Evolutionary conservation across 2,329 filamentous ascomycete genomes (phyloP).

Genomic region (Microcyclospora pomicola): DNA sequence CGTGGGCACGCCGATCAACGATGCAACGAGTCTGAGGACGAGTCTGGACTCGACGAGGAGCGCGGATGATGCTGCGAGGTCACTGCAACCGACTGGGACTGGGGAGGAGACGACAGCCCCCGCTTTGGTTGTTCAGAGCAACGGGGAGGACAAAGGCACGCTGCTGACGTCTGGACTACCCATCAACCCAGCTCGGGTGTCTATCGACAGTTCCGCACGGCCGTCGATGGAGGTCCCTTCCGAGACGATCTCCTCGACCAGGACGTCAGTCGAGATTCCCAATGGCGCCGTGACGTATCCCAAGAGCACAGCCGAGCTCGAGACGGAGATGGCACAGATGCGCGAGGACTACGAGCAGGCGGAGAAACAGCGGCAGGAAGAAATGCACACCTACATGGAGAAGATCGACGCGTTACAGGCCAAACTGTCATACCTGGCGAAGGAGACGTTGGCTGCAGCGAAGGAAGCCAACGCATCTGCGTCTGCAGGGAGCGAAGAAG

Average conservation of each 20-base stretch:
- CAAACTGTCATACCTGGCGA: slow-evolving; percentile 78
- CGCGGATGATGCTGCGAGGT: slow-evolving; percentile 4
- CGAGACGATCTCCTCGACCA: slow-evolving; percentile 3
- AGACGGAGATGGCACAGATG: slow-evolving; percentile 34
- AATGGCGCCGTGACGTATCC: slow-evolving; percentile 14
- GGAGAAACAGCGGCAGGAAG: slow-evolving; percentile 56
- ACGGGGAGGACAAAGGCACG: slow-evolving; percentile 4
- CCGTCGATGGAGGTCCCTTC: slow-evolving; percentile 9
- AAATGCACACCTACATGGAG: slow-evolving; percentile 71
- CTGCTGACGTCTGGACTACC: slow-evolving; percentile 20
- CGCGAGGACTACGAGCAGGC: slow-evolving; percentile 37
- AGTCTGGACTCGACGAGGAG: slow-evolving; percentile 31
- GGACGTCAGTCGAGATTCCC: slow-evolving; percentile 10
- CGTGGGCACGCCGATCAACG: slow-evolving; percentile 38
- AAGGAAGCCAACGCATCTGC: slow-evolving; percentile 52
- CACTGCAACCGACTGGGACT: slow-evolving; percentile 2
- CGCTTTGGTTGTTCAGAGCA: not conserved
- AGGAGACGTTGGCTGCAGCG: slow-evolving; percentile 63
- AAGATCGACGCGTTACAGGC: slow-evolving; percentile 83
- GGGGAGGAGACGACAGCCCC: slow-evolving; percentile 1
- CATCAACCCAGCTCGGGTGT: slow-evolving; percentile 22
- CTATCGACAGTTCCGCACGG: slow-evolving; percentile 14
- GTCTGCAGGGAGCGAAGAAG: slow-evolving; percentile 52
- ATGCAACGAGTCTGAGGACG: slow-evolving; percentile 28
- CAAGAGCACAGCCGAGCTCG: slow-evolving; percentile 23